Evolutionary conservation across 495 filamentous ascomycete genomes (phyloP).

Genomic region (Penicillium pancosmium): DNA sequence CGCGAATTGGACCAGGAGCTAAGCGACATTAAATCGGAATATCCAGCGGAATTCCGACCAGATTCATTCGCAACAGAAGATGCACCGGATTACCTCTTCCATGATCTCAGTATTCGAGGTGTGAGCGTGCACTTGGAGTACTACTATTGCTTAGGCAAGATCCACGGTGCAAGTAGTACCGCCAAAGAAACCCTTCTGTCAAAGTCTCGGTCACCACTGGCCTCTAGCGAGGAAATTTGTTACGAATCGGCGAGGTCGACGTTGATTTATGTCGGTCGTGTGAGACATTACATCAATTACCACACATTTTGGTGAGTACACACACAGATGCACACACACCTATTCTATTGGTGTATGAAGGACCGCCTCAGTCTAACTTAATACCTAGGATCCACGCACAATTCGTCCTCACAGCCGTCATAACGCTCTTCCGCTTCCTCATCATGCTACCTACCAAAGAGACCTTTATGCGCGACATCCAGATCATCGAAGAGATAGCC

Average conservation of each 20-base stretch:
- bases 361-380: neutral
- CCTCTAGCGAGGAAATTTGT: constrained; percentile 31
- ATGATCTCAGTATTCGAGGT: constrained; percentile 34
- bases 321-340: neutral
- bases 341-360: neutral
- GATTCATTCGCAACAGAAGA: constrained; percentile 25
- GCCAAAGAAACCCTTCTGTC: constrained; percentile 4
- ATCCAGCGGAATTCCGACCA: constrained; percentile 22
- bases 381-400: constrained; percentile 31
- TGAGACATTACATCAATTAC: constrained; percentile 24
- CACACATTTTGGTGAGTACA: constrained; percentile 30
- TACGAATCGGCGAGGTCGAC: constrained; percentile 29
- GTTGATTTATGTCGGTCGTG: constrained; percentile 27
- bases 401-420: constrained; percentile 25
- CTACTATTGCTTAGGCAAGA: constrained; percentile 30
- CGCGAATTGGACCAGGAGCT: constrained; percentile 33
- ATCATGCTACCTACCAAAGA: constrained; percentile 17
- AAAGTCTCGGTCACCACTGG: constrained; percentile 11
- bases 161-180: constrained; percentile 28
- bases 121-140: constrained; percentile 35
- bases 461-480: constrained; percentile 20
- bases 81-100: constrained; percentile 28
- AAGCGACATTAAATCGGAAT: constrained; percentile 23
- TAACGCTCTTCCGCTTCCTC: constrained; percentile 28
- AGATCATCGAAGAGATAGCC: constrained; percentile 19